phyloP scores from a whole-genome alignment of 495 filamentous ascomycete species.

The Xylaria nigripes region DNA sequence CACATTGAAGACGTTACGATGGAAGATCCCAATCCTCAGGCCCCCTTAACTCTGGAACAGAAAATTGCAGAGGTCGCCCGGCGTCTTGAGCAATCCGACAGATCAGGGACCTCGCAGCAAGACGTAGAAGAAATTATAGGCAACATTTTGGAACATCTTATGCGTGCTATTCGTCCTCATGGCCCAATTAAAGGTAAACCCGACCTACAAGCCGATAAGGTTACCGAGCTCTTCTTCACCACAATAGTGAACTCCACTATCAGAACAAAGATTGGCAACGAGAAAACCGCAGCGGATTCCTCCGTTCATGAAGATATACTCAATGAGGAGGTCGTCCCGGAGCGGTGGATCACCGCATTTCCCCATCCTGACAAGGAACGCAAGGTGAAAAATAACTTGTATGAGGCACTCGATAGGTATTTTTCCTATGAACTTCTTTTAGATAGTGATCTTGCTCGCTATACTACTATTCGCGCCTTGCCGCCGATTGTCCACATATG shows the following conservation, averaged over 20 bases:
- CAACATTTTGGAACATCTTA: slow-evolving; percentile 80
- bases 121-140: slow-evolving; percentile 95
- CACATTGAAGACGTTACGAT: slow-evolving; percentile 17
- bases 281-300: not conserved
- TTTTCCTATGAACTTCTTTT: slow-evolving; percentile 72
- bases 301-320: slow-evolving; percentile 18
- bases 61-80: slow-evolving; percentile 30
- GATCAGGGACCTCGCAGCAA: slow-evolving; percentile 53
- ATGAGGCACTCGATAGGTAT: slow-evolving; percentile 73
- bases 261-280: slow-evolving; percentile 21
- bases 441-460: slow-evolving; percentile 55
- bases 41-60: slow-evolving; percentile 31
- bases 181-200: slow-evolving; percentile 43
- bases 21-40: slow-evolving; percentile 7
- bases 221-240: slow-evolving; percentile 55
- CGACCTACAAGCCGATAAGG: slow-evolving; percentile 63
- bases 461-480: slow-evolving; percentile 62
- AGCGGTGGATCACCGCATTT: slow-evolving; percentile 36
- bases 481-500: slow-evolving; percentile 85
- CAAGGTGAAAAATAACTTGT: slow-evolving; percentile 51
- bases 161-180: slow-evolving; percentile 69
- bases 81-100: slow-evolving; percentile 34
- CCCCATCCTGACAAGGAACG: slow-evolving; percentile 24
- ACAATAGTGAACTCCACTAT: slow-evolving; percentile 36
- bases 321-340: slow-evolving; percentile 28